A percentile compares a stretch with the other conserved stretches of the same genome.
phyloP scores from a whole-genome alignment of 129 eudicot genomes.

The Deinandra increscens region DNA sequence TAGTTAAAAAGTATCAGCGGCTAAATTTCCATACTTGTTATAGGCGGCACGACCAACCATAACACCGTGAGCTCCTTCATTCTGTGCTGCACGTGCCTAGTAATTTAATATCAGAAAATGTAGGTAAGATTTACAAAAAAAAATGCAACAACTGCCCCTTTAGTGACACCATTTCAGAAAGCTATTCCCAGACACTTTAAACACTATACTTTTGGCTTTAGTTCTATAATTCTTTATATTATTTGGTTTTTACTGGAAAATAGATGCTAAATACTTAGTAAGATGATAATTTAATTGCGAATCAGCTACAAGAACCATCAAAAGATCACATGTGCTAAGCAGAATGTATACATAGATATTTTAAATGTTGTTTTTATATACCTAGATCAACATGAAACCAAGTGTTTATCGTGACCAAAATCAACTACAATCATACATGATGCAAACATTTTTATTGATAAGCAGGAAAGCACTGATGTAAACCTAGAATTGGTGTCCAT shows the following conservation, averaged over 20 bases:
- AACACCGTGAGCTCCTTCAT: constrained; percentile 94
- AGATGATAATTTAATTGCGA: not conserved
- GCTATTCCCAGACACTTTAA: not conserved
- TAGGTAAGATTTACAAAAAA: constrained; percentile 5
- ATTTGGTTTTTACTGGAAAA: not conserved
- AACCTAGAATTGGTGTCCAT: too few relatives aligned
- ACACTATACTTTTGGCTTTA: not conserved
- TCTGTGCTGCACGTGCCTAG: constrained; percentile 77
- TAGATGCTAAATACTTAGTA: not conserved
- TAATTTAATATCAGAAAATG: constrained; percentile 12
- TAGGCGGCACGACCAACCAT: constrained; percentile 99
- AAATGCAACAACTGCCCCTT: constrained; percentile 1
- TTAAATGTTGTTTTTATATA: too few relatives aligned
- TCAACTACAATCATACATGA: too few relatives aligned
- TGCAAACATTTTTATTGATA: too few relatives aligned
- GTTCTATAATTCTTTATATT: not conserved
- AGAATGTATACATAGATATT: not conserved
- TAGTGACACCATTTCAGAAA: not conserved
- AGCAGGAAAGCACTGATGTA: too few relatives aligned
- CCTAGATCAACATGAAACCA: too few relatives aligned
- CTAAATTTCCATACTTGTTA: constrained; percentile 44
- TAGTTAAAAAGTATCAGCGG: not conserved
- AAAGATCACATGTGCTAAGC: not conserved
- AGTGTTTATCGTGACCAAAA: too few relatives aligned
- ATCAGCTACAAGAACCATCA: not conserved